These are phyloP conservation scores for Xenoacremonium recifei DNA, from an alignment of 2,329 filamentous ascomycete genomes.

Conservation along the genomic window DNA sequence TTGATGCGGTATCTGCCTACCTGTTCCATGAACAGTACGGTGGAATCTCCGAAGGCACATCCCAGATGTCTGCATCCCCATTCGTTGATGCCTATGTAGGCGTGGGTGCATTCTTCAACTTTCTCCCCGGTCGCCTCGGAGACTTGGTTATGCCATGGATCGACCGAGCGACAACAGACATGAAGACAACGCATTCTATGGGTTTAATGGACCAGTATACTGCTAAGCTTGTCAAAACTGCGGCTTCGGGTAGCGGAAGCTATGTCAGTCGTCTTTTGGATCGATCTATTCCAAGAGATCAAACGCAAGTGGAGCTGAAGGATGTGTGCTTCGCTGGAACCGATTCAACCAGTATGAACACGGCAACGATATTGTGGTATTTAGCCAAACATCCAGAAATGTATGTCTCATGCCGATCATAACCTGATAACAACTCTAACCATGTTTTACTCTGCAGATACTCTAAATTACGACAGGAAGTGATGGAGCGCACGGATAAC, in stretches of 20 bases:
- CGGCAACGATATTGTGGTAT: conserved; percentile 46
- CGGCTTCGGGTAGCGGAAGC: conserved; percentile 1
- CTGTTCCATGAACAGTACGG: conserved; percentile 50
- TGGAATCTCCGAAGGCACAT: conserved; percentile 3
- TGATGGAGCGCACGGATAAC: background rate
- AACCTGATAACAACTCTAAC: background rate
- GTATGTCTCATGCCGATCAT: conserved; percentile 20
- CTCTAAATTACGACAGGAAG: conserved; percentile 2
- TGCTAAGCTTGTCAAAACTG: conserved; percentile 13
- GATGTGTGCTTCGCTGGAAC: conserved; percentile 55
- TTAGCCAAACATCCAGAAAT: conserved; percentile 40
- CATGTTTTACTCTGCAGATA: conserved; percentile 1
- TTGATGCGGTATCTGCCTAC: conserved; percentile 54
- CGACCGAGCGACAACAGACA: background rate
- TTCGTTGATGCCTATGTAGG: conserved; percentile 57
- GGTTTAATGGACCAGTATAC: conserved; percentile 25
- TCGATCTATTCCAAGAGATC: background rate
- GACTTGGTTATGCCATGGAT: conserved; percentile 3
- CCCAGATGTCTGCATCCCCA: conserved; percentile 6
- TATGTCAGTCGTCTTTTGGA: conserved; percentile 1
- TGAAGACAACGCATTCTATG: background rate
- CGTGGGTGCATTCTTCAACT: conserved; percentile 30
- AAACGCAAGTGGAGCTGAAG: conserved; percentile 50
- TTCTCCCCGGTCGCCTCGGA: conserved; percentile 1
- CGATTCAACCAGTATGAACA: conserved; percentile 51